Base-by-base conservation (phyloP, 768 basidiomycete genomes). In the Mrakia gelida region DNA sequence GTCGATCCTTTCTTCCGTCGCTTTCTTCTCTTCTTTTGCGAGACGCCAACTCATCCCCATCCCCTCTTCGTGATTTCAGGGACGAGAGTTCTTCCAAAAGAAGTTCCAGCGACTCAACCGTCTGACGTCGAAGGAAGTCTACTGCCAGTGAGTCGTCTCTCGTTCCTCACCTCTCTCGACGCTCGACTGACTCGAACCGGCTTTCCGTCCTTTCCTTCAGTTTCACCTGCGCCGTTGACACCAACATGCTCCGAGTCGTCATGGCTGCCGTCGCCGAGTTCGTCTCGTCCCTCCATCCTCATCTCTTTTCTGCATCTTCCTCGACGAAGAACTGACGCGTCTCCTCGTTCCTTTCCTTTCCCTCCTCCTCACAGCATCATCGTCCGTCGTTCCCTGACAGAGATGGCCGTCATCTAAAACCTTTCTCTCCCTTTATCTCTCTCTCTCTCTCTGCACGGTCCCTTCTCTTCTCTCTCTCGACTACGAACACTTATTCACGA, bases 211-310 rank as follows among this genome's bases (percentile, higher is more conserved):
- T 73, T 73, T 32, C 68, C 52, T 71, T 78, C 80, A 83, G 94
- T 85, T 90, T 91, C 79, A 95, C 94, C 63, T 95, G 91, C 61
- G 93, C 94, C 49, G 94, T 94, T 30, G 94, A 95, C 86, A 95
- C 93, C 1, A 92, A 89, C 28, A 88, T 94, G 87, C 85, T 95
- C 71, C 87, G 92, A 81, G 92, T 95, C 28, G 92, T 98, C 23
- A 96, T 96, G 95, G 92, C 92, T 80, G 94, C 95, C 79, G 93
- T 95, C 43, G 73, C 75, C 62, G 81, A 78, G 80, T 80, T 73
- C 56, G 80, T 80, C 23, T 80, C n/a, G n/a, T n/a, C n/a, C n/a
- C n/a, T n/a, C n/a, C n/a, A n/a, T n/a, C n/a, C 56, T 18, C 32
- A 7, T 28, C 45, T n/a, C 2, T n/a, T n/a, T 9, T 54, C 6